phyloP scores from a whole-genome alignment of 1,284 basidiomycete genomes.

The Apiotrichum siamense region DNA sequence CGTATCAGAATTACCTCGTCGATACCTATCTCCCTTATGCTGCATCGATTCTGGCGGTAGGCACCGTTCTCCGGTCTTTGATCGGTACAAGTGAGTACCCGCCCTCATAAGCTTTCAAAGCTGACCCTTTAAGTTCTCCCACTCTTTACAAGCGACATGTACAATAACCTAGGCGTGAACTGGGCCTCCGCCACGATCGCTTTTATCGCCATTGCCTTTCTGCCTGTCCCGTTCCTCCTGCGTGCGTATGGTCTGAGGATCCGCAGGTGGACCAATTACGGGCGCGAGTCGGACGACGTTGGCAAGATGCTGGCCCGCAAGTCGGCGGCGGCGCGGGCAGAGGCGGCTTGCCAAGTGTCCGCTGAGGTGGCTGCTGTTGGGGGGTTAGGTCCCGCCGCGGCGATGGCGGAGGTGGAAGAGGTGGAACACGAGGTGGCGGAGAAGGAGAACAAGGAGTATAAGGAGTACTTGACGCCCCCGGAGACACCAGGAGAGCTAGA shows the following conservation, averaged over 20 bases:
- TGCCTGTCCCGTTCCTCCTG: constrained; percentile 51
- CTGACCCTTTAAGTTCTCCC: constrained; percentile 49
- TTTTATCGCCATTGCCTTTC: constrained; percentile 55
- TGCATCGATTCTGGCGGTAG: constrained; percentile 61
- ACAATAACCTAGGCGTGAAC: constrained; percentile 54
- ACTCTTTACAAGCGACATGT: constrained; percentile 56
- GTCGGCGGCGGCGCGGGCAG: background rate
- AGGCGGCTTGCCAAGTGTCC: background rate
- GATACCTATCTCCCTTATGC: constrained; percentile 52
- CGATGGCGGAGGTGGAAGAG: background rate
- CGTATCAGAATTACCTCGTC: constrained; percentile 54
- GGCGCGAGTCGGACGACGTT: constrained; percentile 20
- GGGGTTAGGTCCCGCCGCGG: background rate
- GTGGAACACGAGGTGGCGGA: background rate
- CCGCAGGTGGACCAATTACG: constrained; percentile 21
- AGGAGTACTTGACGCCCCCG: background rate
- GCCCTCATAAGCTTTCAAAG: background rate
- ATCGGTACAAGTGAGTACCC: constrained; percentile 49
- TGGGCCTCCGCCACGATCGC: constrained; percentile 58
- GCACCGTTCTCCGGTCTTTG: constrained; percentile 60
- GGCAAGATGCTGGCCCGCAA: background rate
- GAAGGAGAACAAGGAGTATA: background rate
- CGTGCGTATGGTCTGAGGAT: constrained; percentile 16
- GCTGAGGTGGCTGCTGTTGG: background rate
- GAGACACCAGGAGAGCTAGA: background rate